These are phyloP conservation scores for Alternaria sp. DNA, from an alignment of 2,329 filamentous ascomycete species.

Conservation along the genomic window DNA sequence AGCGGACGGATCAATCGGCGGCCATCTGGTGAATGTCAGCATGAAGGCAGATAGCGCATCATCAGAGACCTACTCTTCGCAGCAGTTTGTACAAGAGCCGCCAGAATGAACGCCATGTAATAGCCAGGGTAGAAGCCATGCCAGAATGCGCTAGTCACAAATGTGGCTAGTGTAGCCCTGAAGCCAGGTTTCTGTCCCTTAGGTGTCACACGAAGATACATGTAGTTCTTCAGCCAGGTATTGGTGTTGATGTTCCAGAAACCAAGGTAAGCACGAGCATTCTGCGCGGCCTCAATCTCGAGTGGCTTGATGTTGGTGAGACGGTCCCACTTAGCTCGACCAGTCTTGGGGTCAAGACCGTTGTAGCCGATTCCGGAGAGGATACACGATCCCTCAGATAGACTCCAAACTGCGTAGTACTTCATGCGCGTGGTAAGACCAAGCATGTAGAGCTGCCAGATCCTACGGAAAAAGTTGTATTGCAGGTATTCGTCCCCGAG, in stretches of 20 bases:
- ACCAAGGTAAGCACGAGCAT: constrained; percentile 87
- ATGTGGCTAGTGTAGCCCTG: constrained; percentile 90
- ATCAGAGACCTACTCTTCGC: constrained; percentile 79
- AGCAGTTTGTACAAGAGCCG: constrained; percentile 87
- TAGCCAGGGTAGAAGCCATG: constrained; percentile 98
- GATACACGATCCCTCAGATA: constrained; percentile 94
- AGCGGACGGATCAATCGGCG: constrained; percentile 90
- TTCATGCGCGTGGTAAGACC: constrained; percentile 83
- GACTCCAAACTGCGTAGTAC: constrained; percentile 94
- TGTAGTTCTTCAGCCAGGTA: constrained; percentile 92
- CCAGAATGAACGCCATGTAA: constrained; percentile 88
- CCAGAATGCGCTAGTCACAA: constrained; percentile 94
- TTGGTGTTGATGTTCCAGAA: constrained; percentile 99
- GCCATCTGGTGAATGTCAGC: constrained; percentile 65
- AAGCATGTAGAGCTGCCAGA: constrained; percentile 84
- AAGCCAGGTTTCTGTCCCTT: constrained; percentile 97
- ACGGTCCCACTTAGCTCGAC: constrained; percentile 87
- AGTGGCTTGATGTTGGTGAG: constrained; percentile 87
- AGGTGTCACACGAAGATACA: constrained; percentile 94
- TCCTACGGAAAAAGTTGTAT: constrained; percentile 72
- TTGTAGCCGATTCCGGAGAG: constrained; percentile 93
- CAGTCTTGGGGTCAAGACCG: constrained; percentile 82
- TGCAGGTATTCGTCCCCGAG: constrained; percentile 70
- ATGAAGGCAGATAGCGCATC: background rate
- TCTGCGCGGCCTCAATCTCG: constrained; percentile 88